Evolutionary conservation across 2,329 filamentous ascomycete species (phyloP).

Genomic region (Colletotrichum neosansevieriae): DNA sequence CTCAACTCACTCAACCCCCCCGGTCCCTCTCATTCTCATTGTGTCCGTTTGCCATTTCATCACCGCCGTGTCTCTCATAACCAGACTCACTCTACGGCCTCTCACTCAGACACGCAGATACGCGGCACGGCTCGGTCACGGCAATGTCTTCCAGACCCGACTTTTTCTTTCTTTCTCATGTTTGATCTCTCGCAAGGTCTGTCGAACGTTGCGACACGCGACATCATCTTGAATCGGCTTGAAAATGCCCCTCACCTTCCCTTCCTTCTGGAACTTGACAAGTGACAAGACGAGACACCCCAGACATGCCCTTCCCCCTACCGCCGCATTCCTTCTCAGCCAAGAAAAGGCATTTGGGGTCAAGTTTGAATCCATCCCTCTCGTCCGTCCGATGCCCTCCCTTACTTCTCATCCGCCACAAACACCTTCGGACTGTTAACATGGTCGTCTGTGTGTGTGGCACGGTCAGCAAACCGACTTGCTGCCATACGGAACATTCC

Average conservation of each 20-base stretch:
- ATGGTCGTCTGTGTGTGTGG: conserved; percentile 6
- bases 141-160: not conserved
- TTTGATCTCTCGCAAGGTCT: conserved; percentile 5
- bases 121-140: not conserved
- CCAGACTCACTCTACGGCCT: not conserved
- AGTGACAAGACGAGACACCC: conserved; percentile 36
- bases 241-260: not conserved
- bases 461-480: not conserved
- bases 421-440: not conserved
- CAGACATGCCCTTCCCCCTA: conserved; percentile 17
- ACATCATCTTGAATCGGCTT: not conserved
- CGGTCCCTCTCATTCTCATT: not conserved
- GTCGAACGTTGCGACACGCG: no score
- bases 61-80: not conserved
- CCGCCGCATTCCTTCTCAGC: not conserved
- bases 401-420: conserved; percentile 2
- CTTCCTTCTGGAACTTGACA: conserved; percentile 34
- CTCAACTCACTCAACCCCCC: not conserved
- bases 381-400: conserved; percentile 6
- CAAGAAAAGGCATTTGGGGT: not conserved
- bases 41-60: no score
- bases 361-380: not conserved
- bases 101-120: conserved; percentile 4
- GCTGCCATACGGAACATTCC: conserved; percentile 23
- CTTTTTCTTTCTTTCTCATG: not conserved